Evolutionary conservation across 1,284 basidiomycete genomes (phyloP), one percentile per base, ranked within the genome.

Genomic region (Filobasidium uniguttulatum): DNA sequence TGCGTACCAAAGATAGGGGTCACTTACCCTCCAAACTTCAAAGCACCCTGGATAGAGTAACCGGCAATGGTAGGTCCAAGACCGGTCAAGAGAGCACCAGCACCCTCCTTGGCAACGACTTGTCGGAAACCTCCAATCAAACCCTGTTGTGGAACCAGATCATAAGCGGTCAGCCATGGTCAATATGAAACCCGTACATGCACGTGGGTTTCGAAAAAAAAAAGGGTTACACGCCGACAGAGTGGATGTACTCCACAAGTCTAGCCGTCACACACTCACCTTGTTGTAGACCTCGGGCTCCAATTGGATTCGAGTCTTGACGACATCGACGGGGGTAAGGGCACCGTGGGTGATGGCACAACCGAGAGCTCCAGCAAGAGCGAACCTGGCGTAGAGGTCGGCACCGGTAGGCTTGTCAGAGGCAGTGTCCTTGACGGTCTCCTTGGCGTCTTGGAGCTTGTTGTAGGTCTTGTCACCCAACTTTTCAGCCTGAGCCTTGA

Each of bases 261-360:
- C 10, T 19, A 23, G n/a, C 31, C 19, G 22, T 34, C 35, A 46
- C 34, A 49, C 19, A 62, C 71, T 50, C 47, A 72, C 72, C 70
- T 70, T 73, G 73, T 76, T 76, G 74, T 76, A 76, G 48, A 68
- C 66, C 63, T 67, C 64, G 54, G 70, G 67, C 72, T 81, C 62
- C 46, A 87, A 87, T 82, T 96, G 90, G 82, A 96, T 94, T 75
- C 91, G 87, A 70, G 90, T 94, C 77, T 96, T 94, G 64, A 86
- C 84, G 61, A 91, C 87, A 75, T 93, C 88, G 62, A 93, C 80
- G 55, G 87, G 87, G 36, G 88, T 91, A 63, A 90, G 81, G 62
- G 83, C 86, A 54, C 89, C 90, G 71, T 96, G 90, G 60, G 90
- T 94, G 69, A 90, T 53, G 73, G 89, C 87, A 65, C 90, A 96